Evolutionary conservation across 306 rosid species (phyloP).

Genomic region (Fragaria iinumae): DNA sequence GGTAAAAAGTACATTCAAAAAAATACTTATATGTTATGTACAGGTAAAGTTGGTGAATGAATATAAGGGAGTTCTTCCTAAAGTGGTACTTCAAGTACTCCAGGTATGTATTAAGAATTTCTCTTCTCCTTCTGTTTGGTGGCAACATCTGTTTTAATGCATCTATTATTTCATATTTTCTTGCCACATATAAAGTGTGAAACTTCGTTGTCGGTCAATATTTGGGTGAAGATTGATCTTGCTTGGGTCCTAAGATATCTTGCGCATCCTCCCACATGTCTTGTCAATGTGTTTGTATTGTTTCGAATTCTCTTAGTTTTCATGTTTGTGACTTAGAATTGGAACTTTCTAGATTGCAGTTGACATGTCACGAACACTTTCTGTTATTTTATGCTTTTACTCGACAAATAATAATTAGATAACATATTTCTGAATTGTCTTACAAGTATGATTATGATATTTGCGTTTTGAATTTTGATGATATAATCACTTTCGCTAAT

Average conservation of each 20-base stretch:
- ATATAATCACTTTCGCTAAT: not conserved
- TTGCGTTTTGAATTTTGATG: not conserved
- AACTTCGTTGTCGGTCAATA: not conserved
- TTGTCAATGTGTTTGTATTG: not conserved
- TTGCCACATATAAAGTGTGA: not conserved
- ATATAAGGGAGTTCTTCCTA: conserved; percentile 72
- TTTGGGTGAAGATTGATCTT: not conserved
- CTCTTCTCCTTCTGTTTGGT: not conserved
- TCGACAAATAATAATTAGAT: not conserved
- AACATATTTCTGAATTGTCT: not conserved
- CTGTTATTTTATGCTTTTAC: not conserved
- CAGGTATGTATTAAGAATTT: conserved; percentile 48
- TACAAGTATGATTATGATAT: not conserved
- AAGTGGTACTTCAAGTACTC: conserved; percentile 64
- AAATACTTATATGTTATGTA: conserved; percentile 24
- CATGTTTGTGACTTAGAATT: not conserved
- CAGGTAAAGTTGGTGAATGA: conserved; percentile 75
- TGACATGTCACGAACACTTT: not conserved
- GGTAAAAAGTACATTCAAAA: not conserved
- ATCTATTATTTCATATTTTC: not conserved
- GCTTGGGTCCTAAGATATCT: not conserved
- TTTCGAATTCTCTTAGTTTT: not conserved
- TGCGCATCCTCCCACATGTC: not conserved
- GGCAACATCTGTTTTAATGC: not conserved
- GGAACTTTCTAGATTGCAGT: not conserved